These are phyloP conservation scores for Mycena metata DNA, from an alignment of 768 basidiomycete genomes.

Conservation along the genomic window DNA sequence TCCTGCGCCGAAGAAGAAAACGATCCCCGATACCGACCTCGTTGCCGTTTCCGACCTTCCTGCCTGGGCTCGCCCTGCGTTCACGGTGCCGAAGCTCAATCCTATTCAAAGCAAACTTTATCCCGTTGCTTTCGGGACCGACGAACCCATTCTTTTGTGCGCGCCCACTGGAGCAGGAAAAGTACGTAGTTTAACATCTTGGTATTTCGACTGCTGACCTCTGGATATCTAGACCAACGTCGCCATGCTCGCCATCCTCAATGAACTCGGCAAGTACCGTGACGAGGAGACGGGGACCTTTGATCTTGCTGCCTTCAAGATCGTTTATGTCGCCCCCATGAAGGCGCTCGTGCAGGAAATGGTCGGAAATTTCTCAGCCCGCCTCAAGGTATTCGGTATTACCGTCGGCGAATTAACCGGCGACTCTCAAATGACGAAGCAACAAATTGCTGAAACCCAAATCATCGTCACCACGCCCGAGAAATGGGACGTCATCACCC, in stretches of 20 bases:
- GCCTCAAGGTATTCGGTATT: slow-evolving; percentile 79
- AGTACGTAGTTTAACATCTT: slow-evolving; percentile 62
- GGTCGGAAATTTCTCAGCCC: slow-evolving; percentile 92
- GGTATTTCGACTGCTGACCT: neutral
- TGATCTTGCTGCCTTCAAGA: slow-evolving; percentile 93
- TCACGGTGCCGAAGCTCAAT: slow-evolving; percentile 86
- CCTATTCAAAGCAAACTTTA: slow-evolving; percentile 94
- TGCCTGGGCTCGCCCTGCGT: slow-evolving; percentile 89
- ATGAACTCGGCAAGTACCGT: slow-evolving; percentile 91
- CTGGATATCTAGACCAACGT: slow-evolving; percentile 86
- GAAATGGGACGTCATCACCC: slow-evolving; percentile 99
- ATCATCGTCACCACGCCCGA: slow-evolving; percentile 99
- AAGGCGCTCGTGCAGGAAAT: slow-evolving; percentile 99
- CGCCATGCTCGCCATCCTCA: slow-evolving; percentile 94
- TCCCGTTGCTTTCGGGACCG: slow-evolving; percentile 93
- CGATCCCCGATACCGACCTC: slow-evolving; percentile 71
- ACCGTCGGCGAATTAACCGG: slow-evolving; percentile 96
- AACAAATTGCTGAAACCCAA: slow-evolving; percentile 96
- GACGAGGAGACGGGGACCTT: slow-evolving; percentile 84
- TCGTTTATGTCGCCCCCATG: slow-evolving; percentile 99
- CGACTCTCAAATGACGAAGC: slow-evolving; percentile 97
- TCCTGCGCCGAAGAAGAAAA: slow-evolving; percentile 88
- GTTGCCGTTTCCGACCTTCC: slow-evolving; percentile 83
- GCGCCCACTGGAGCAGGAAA: slow-evolving; percentile 99
- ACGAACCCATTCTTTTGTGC: slow-evolving; percentile 95